phyloP scores from a whole-genome alignment of 306 rosid species.

The Cucumis cinereus region DNA sequence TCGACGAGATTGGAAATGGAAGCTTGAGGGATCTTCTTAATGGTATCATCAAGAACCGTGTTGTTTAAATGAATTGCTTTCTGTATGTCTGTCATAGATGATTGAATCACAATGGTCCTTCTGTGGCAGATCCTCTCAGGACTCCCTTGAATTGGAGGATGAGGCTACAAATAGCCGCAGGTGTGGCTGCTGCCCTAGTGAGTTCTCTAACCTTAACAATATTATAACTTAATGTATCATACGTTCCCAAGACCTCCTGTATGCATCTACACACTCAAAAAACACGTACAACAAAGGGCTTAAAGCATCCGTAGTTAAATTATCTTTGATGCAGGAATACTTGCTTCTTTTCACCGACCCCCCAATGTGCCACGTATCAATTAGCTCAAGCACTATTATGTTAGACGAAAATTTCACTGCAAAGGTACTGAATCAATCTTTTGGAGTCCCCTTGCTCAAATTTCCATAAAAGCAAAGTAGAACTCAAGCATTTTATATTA shows the following conservation, averaged over 20 bases:
- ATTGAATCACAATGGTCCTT: not conserved
- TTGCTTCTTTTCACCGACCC: constrained; percentile 76
- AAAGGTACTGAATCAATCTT: constrained; percentile 33
- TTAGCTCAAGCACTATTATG: constrained; percentile 71
- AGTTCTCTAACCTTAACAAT: constrained; percentile 13
- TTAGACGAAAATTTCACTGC: constrained; percentile 73
- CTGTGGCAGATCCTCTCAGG: constrained; percentile 65
- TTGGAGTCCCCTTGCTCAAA: not conserved
- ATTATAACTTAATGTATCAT: not conserved
- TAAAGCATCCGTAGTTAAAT: not conserved
- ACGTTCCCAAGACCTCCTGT: not conserved
- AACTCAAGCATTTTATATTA: not conserved
- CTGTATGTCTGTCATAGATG: not conserved
- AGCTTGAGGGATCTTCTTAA: constrained; percentile 86
- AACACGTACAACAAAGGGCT: not conserved
- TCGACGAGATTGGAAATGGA: constrained; percentile 67
- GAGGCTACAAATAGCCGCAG: constrained; percentile 64
- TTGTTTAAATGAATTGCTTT: not conserved
- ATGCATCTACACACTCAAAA: not conserved
- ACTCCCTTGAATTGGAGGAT: constrained; percentile 88
- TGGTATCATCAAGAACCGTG: constrained; percentile 30
- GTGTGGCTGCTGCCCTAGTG: constrained; percentile 83
- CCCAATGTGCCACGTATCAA: constrained; percentile 61
- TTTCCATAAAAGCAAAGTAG: not conserved
- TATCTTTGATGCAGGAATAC: constrained; percentile 48